Conservation (phyloP, 176 grass and related monocot species). For the Rhynchospora pubera region DNA sequence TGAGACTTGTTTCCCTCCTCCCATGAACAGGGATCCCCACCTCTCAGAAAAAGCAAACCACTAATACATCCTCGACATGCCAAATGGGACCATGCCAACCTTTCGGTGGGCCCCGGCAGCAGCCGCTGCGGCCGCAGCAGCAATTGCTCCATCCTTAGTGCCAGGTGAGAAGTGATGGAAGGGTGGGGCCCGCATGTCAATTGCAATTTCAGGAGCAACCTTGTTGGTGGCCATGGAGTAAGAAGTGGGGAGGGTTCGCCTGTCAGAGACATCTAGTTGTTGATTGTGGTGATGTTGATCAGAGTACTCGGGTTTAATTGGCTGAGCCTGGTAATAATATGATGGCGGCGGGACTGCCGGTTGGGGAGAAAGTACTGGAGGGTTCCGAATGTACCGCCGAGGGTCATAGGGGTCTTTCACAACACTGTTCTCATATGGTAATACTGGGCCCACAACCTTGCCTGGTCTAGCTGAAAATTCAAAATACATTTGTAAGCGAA, state of each 20-base stretch:
- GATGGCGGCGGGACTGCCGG: constrained; percentile 56
- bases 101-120: constrained; percentile 66
- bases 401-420: constrained; percentile 58
- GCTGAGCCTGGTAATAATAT: constrained; percentile 51
- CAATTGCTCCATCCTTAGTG: constrained; percentile 46
- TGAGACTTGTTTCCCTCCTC: not conserved
- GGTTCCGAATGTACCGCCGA: constrained; percentile 54
- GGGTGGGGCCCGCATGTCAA: constrained; percentile 91
- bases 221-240: constrained; percentile 40
- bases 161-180: constrained; percentile 56
- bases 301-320: constrained; percentile 42
- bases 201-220: constrained; percentile 51
- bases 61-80: constrained; percentile 86
- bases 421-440: constrained; percentile 59
- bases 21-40: constrained; percentile 5
- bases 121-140: constrained; percentile 51
- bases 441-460: constrained; percentile 62
- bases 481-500: not conserved
- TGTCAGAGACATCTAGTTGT: constrained; percentile 29
- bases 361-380: constrained; percentile 47
- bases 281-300: constrained; percentile 23
- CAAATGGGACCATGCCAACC: constrained; percentile 50
- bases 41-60: not conserved
- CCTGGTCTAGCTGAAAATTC: constrained; percentile 62
- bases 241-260: constrained; percentile 44